Base-by-base conservation (phyloP, 305 asterid genomes). In the Fraxinus baroniana region DNA sequence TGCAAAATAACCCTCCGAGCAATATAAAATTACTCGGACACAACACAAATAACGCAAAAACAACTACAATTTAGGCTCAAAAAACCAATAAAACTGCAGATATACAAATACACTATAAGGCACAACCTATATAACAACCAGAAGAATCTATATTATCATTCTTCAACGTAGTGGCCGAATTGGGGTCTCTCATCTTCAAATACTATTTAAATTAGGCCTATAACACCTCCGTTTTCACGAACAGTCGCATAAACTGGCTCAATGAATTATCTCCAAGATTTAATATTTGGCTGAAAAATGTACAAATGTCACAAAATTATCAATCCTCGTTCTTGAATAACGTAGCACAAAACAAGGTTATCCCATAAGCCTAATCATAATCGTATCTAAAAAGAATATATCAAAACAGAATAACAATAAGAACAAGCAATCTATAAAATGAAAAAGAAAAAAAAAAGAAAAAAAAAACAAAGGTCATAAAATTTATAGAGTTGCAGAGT, bases 161-260 rank as follows among this genome's bases (percentile, higher is more conserved):
- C 83, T 44, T 86, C 80, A 86, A 86, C 79, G 87, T 84, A 81
- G 74, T 28, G 22, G 75, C 87, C 78, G 74, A 80, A 88, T 84
- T 83, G 79, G 86, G 91, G 91, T 85, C 93, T 88, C 94, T 92
- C 97, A 93, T 92, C 91, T 87, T 90, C 82, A 80, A 84, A 81
- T 85, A 79, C 79, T 72, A 78, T 81, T 70, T 73, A 80, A 30
- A 80, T 79, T 70, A 85, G 28, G 83, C 93, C 74, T 89, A 89
- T 68, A 81, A 76, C 74, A 52, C 88, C 88, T 83, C 88, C 85
- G 36, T 77, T 87, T 87, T 87, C 87, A 74, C 49, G 74, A 85
- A 66, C 82, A 84, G 79, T 74, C 73, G 87, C 88, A 80, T 72
- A 87, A 82, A 83, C 83, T 22, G 79, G 86, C 83, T 85, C 70